Conservation (phyloP, 2,329 filamentous ascomycete species). For the Colletotrichum paranaense region DNA sequence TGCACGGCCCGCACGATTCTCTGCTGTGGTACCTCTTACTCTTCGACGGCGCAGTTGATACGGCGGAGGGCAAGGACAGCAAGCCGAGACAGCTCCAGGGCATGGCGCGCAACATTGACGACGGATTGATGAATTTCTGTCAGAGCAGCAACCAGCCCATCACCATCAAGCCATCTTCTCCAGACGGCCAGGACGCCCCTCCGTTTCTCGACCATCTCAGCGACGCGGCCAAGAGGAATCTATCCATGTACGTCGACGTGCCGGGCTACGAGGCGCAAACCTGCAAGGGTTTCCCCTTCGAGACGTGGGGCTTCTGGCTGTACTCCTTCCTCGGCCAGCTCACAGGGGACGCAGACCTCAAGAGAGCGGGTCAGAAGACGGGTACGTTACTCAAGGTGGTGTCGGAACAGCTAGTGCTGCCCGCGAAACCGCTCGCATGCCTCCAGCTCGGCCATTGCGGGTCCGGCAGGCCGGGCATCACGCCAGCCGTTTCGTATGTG, state of each 20-base stretch:
- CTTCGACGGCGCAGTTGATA: conserved; percentile 43
- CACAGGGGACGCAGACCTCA: conserved; percentile 48
- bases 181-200: conserved; percentile 42
- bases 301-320: conserved; percentile 55
- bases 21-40: conserved; percentile 49
- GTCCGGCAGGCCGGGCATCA: conserved; percentile 44
- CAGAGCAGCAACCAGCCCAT: conserved; percentile 38
- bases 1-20: conserved; percentile 44
- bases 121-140: conserved; percentile 44
- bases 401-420: conserved; percentile 50
- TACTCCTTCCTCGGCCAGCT: conserved; percentile 54
- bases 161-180: conserved; percentile 41
- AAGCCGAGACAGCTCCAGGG: conserved; percentile 40
- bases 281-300: conserved; percentile 50
- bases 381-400: conserved; percentile 42
- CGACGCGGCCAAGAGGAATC: conserved; percentile 45
- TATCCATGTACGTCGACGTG: conserved; percentile 45
- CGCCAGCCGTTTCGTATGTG: conserved; percentile 48
- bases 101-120: conserved; percentile 47
- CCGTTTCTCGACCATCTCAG: conserved; percentile 48
- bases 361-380: conserved; percentile 33
- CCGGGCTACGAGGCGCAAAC: conserved; percentile 43
- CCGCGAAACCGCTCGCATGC: conserved; percentile 50
- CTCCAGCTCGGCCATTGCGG: conserved; percentile 51
- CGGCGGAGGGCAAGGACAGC: conserved; percentile 35